A percentile compares a stretch with the other conserved stretches of the same genome.
These are phyloP conservation scores for Trifolium pratense DNA, from an alignment of 306 rosid genomes.

Conservation along the genomic window DNA sequence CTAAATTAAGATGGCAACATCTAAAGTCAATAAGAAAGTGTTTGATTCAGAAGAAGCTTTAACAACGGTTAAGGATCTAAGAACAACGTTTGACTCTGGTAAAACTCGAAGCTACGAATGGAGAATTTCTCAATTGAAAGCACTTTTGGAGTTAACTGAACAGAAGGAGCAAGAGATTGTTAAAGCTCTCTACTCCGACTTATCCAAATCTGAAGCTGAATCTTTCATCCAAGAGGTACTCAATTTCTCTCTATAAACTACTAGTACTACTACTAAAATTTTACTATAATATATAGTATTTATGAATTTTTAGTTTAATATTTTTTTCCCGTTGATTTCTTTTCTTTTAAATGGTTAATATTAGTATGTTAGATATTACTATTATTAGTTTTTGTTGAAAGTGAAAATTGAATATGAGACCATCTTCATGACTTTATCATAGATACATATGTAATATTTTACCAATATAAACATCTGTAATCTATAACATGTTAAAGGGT, in stretches of 20 bases:
- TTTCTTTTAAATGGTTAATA: too few species aligned
- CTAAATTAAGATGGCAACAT: constrained; percentile 28
- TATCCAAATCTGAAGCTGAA: constrained; percentile 53
- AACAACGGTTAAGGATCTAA: constrained; percentile 45
- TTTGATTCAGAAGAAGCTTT: constrained; percentile 53
- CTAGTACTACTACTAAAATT: background rate
- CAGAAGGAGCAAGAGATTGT: constrained; percentile 48
- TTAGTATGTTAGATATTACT: too few species aligned
- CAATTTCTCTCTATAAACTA: background rate
- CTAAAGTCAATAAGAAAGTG: constrained; percentile 2
- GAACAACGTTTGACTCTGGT: constrained; percentile 48
- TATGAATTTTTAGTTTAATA: too few species aligned
- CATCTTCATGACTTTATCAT: too few species aligned
- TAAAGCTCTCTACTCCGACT: constrained; percentile 58
- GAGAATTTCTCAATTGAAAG: constrained; percentile 63
- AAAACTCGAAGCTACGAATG: constrained; percentile 61
- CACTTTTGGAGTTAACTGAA: constrained; percentile 36
- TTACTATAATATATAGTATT: too few species aligned
- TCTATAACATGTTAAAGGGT: too few species aligned
- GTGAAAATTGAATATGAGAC: too few species aligned
- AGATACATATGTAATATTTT: too few species aligned
- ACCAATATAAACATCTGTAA: too few species aligned
- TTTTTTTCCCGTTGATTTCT: too few species aligned
- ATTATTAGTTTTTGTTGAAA: too few species aligned
- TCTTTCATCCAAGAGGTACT: constrained; percentile 50